Evolutionary conservation across 768 basidiomycete genomes (phyloP).

Genomic region (Trametes gibbosa): DNA sequence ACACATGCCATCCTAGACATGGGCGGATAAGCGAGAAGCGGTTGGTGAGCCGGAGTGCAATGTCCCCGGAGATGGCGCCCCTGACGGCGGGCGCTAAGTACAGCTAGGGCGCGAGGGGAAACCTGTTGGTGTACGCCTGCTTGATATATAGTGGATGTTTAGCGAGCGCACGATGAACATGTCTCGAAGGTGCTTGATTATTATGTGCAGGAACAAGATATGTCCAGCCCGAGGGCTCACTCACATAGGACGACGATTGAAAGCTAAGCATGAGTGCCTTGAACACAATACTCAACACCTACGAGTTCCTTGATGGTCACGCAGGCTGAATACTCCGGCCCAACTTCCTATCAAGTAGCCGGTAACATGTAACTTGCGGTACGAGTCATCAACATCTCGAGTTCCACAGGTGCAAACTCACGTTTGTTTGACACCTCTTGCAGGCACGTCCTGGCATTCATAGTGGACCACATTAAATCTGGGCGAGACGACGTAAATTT

Average conservation of each 20-base stretch:
- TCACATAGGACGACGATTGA: no score
- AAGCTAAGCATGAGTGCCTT: no score
- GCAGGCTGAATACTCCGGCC: background rate
- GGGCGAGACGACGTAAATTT: no score
- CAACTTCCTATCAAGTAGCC: background rate
- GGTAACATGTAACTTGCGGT: background rate
- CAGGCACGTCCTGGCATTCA: background rate
- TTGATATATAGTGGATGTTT: background rate
- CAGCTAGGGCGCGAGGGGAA: background rate
- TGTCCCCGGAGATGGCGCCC: background rate
- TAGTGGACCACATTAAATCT: background rate
- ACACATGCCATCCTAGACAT: no score
- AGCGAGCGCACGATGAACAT: no score
- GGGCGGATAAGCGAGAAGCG: no score
- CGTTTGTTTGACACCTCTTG: background rate
- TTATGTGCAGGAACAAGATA: no score
- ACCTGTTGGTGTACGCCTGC: background rate
- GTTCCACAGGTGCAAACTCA: background rate
- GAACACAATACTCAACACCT: background rate
- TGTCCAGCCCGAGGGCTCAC: no score
- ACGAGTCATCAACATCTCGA: background rate
- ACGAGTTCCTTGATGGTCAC: background rate
- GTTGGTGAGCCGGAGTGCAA: background rate
- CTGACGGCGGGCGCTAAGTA: background rate
- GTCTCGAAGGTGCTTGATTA: no score